Base-by-base conservation (phyloP, 1,139 yeast species). In the Geotrichum carabidarum region DNA sequence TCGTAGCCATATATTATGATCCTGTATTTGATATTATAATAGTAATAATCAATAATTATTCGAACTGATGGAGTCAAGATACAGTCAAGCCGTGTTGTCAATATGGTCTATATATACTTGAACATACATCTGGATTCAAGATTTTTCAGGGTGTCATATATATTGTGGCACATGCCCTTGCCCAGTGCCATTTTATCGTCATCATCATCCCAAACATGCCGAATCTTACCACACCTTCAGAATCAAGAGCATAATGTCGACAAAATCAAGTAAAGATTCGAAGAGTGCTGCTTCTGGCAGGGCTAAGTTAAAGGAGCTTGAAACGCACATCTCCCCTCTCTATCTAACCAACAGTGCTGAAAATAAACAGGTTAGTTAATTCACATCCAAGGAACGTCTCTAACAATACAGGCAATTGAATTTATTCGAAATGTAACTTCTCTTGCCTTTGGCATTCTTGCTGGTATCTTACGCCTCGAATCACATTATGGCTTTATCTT, bases 381-480 rank as follows among this genome's bases (percentile, higher is more conserved):
- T 11, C 32, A 22, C 14, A 30, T n/a, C 32, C 32, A 30, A n/a
- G 31, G 15, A 8, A 9, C 15, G 17, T 30, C 4, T 15, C 18
- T 30, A 34, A 9, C 8, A 14, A 12, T 22, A 15, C 47, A 74
- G 69, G 71, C 77, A 50, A 68, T 82, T 34, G 78, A 77, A 52
- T 76, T 76, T 58, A 72, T 84, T 11, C 82, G 84, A 55, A 93
- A 86, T 65, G 74, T 84, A 9, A 78, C 86, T 53, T 78, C 89
- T 14, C 73, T 88, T 51, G 76, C 80, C 1, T 75, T 82, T 52
- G 96, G 96, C 1, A 71, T 82, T 1, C 83, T 82, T 6, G 84
- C 90, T 1, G 96, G 96, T 0, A 78, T 85, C 22, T 71, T 87
- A 49, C 82, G 85, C 48, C 71, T 87, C 49, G 89, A 86, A 63